phyloP scores from a whole-genome alignment of 441 rosid genomes.

The Gossypium laxum region DNA sequence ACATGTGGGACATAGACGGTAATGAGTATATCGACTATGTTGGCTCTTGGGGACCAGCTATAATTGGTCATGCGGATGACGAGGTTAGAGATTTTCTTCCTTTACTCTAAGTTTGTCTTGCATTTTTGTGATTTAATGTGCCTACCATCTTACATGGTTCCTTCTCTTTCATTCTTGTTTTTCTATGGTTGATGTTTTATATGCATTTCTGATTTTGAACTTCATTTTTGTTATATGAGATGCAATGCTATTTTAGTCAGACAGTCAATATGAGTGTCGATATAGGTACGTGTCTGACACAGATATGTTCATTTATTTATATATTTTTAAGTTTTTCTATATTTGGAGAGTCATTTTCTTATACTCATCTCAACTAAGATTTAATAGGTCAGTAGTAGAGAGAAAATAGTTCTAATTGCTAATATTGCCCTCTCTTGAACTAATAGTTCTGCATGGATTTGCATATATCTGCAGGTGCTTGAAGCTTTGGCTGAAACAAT shows the following conservation, averaged over 20 bases:
- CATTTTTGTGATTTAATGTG: background rate
- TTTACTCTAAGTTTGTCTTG: background rate
- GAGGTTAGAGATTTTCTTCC: slow-evolving; percentile 35
- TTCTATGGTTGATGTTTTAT: background rate
- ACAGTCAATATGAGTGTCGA: background rate
- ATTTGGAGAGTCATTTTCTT: background rate
- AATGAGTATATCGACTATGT: slow-evolving; percentile 80
- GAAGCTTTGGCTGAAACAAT: slow-evolving; percentile 80
- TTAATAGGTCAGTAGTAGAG: background rate
- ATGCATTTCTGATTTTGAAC: background rate
- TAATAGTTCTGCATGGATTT: background rate
- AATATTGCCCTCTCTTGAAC: background rate
- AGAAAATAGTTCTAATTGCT: background rate
- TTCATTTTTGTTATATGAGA: background rate
- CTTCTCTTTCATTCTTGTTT: background rate
- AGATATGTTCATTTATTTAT: background rate
- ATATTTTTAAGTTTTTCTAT: background rate
- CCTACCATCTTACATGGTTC: background rate
- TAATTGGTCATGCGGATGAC: slow-evolving; percentile 91
- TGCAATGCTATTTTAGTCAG: background rate
- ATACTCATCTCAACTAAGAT: background rate
- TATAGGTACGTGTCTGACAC: background rate
- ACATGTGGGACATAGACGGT: slow-evolving; percentile 90
- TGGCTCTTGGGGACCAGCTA: slow-evolving; percentile 94
- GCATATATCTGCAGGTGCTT: slow-evolving; percentile 45